Evolutionary conservation across 169 alveolate genomes (phyloP), one percentile per base, ranked within the genome.

Genomic region (Babesia caballi): DNA sequence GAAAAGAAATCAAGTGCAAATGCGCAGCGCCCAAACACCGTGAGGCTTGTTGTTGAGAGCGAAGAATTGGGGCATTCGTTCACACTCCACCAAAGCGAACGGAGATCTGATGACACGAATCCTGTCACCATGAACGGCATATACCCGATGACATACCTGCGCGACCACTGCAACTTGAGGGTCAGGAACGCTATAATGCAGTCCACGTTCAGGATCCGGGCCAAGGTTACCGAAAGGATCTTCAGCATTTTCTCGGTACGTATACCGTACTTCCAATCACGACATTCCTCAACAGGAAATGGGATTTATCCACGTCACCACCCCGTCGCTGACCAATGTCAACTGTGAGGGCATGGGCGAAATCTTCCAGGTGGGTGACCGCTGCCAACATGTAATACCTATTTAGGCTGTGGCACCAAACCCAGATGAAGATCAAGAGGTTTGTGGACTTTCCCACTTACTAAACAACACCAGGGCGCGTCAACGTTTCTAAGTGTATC

Each of bases 291-390:
- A n/a, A n/a, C 88, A 81, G 84, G 73, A 90, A 30, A 89, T 86
- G 68, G 95, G 97, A 1, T 98, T 94, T 72, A 81, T 91, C 57
- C 95, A 97, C 84, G 94, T 97, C 53, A 99, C 97, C 66, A 97
- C 99, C 32, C 99, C 99, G 17, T 89, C 95, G n/a, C 93, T 98
- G 46, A 98, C 99, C 11, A 96, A 97, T 12, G 91, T 98, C 40
- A 99, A 97, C 77, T 97, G 99, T 57, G 99, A 98, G 85, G 99
- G 99, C 27, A 99, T 98, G 15, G 99, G 99, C 21, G 98, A 96
- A 82, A 93, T 97, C 97, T 96, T 96, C 85, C 85, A 94, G 78
- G 99, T 96, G 14, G 90, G 8, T 95, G 98, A 12, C 7, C 1
- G 7, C 44, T 1, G 14, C 7, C 7, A 38, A 5, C 15, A 38